These are phyloP conservation scores for Claviceps pazoutovae DNA, from an alignment of 2,329 filamentous ascomycete genomes.

Conservation along the genomic window DNA sequence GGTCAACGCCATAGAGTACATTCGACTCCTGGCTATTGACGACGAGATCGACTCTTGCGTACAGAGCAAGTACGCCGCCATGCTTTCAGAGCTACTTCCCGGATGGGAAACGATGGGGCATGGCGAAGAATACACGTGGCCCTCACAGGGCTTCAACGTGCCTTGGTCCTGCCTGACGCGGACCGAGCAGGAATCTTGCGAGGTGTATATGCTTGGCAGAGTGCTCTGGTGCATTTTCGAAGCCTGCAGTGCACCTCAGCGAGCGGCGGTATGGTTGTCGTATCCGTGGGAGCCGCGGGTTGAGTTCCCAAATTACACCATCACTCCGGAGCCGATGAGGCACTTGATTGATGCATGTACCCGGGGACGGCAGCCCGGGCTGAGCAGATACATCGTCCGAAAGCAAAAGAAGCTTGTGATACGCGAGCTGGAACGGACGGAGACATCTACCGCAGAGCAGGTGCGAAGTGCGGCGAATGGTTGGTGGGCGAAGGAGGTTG, in stretches of 20 bases:
- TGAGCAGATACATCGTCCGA: slow-evolving; percentile 31
- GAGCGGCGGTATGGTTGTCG: slow-evolving; percentile 43
- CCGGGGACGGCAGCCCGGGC: slow-evolving; percentile 28
- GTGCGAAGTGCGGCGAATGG: slow-evolving; percentile 24
- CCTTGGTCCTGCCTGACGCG: slow-evolving; percentile 40
- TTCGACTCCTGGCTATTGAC: slow-evolving; percentile 38
- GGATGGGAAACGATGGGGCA: slow-evolving; percentile 28
- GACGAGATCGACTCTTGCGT: slow-evolving; percentile 28
- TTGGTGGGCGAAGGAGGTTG: slow-evolving; percentile 37
- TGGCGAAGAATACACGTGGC: slow-evolving; percentile 33
- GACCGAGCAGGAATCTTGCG: slow-evolving; percentile 40
- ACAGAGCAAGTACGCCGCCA: slow-evolving; percentile 24
- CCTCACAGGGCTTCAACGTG: slow-evolving; percentile 37
- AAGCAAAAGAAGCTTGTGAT: slow-evolving; percentile 32
- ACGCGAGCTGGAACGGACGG: slow-evolving; percentile 17
- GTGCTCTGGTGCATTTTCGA: slow-evolving; percentile 51
- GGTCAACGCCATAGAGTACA: slow-evolving; percentile 44
- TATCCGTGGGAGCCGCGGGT: slow-evolving; percentile 41
- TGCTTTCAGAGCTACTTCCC: slow-evolving; percentile 31
- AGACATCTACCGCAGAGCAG: slow-evolving; percentile 20
- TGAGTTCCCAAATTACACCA: slow-evolving; percentile 39
- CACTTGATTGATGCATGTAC: slow-evolving; percentile 39
- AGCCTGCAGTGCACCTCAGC: slow-evolving; percentile 42
- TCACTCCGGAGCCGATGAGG: slow-evolving; percentile 31
- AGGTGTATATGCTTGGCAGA: slow-evolving; percentile 49